phyloP scores from a whole-genome alignment of 371 early-diverging fungal species.

The Mucor saturninus region DNA sequence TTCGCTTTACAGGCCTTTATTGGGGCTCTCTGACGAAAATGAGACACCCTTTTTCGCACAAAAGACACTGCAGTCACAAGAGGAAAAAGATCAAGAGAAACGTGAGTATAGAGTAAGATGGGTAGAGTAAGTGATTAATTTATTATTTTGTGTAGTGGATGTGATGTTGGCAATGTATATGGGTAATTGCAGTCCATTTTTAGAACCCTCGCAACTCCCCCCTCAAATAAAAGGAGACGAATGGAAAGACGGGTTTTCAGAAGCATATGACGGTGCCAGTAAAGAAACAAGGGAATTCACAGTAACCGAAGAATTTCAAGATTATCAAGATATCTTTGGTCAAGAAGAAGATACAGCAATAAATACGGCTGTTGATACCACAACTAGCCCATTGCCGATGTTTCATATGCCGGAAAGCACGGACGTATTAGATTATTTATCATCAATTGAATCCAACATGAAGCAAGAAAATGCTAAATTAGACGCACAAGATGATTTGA shows the following conservation, averaged over 20 bases:
- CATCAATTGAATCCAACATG: constrained; percentile 38
- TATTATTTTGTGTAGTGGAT: constrained; percentile 24
- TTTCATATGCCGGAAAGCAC: constrained; percentile 51
- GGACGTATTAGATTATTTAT: constrained; percentile 47
- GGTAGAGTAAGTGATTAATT: neutral
- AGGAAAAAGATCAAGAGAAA: constrained; percentile 24
- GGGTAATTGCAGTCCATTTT: constrained; percentile 39
- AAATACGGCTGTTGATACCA: too few relatives aligned
- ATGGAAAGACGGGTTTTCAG: constrained; percentile 9
- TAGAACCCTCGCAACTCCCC: constrained; percentile 28
- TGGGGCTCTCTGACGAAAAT: constrained; percentile 44
- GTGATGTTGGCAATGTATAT: constrained; percentile 40
- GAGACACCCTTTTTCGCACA: constrained; percentile 45
- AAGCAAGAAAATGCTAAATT: constrained; percentile 20
- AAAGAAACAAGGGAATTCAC: neutral
- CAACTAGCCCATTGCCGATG: constrained; percentile 29
- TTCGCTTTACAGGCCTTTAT: constrained; percentile 52
- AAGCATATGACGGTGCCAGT: neutral
- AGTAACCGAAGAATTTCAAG: constrained; percentile 3
- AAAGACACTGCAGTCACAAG: constrained; percentile 14
- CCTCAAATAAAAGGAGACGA: constrained; percentile 6
- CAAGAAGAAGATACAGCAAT: constrained; percentile 1
- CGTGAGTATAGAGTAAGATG: constrained; percentile 3
- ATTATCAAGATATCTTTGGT: neutral
- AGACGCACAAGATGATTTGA: constrained; percentile 16